A percentile compares a stretch with the other conserved stretches of the same genome.
phyloP scores from a whole-genome alignment of 129 eudicot species.

The Logfia minima region DNA sequence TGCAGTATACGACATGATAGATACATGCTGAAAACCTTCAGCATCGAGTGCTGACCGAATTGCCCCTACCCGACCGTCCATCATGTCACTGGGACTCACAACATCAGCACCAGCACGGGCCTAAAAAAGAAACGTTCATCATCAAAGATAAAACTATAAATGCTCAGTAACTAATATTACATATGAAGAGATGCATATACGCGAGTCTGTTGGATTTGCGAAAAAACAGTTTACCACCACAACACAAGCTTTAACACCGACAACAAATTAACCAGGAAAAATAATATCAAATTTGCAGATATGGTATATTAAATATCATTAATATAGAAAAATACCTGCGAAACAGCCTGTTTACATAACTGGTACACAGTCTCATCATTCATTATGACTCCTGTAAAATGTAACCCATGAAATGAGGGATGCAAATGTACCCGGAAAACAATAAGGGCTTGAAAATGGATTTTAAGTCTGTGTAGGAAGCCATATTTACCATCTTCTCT shows the following conservation, averaged over 20 bases:
- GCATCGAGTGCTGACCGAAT: conserved; percentile 95
- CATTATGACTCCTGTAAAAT: conserved; percentile 86
- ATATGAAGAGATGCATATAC: conserved; percentile 8
- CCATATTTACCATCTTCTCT: conserved; percentile 87
- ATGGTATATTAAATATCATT: not conserved
- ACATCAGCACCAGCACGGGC: conserved; percentile 99
- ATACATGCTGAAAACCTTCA: conserved; percentile 83
- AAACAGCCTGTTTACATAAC: conserved; percentile 93
- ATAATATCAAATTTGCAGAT: not conserved
- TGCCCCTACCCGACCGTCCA: conserved; percentile 99
- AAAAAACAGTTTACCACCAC: not conserved
- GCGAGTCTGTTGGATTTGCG: not conserved
- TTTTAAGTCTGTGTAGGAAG: not conserved
- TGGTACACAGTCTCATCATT: conserved; percentile 98
- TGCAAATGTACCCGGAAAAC: not conserved
- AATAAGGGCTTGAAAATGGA: not conserved
- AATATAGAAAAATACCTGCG: conserved; percentile 58
- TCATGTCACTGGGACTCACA: conserved; percentile 99
- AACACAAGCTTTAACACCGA: not conserved
- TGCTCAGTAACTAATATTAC: conserved; percentile 5
- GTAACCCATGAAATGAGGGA: not conserved
- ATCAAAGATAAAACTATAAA: not conserved
- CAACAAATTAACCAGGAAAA: not conserved
- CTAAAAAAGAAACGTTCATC: conserved; percentile 34
- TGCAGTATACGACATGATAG: conserved; percentile 98